Base-by-base conservation (phyloP, 1,284 basidiomycete species). In the Fistulina hepatica region DNA sequence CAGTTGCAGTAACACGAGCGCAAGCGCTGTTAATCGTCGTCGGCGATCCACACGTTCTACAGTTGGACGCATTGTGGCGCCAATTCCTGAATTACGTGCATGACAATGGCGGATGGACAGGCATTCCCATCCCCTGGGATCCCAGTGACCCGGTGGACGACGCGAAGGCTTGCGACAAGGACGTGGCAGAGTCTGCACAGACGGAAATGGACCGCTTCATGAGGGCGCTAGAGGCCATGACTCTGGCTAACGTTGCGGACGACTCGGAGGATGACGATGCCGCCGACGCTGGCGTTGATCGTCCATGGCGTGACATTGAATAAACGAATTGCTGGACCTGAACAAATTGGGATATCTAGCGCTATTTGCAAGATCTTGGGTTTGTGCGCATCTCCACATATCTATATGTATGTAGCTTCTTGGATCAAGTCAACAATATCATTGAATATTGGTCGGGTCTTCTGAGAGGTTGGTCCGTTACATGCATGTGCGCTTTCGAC, bases 1-100 rank as follows among this genome's bases (percentile, higher is more conserved):
- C 44, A 76, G 73, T 76, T 13, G 69, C 73, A 1, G 58, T 77
- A 5, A 76, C 73, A 1, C 65, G 73, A 19, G 72, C 73, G 0
- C 63, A 73, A 49, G 69, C 73, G 0, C 60, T 76, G 1, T 58
- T 76, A 11, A 66, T 74, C 45, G 58, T 76, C 21, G 55, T 76
- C 30, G 73, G 73, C 3, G 67, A 76, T 49, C 67, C 73, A 1
- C 51, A 56, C 7, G 57, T 71, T 17, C 61, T 72, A 2, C 67
- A 66, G 5, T 57, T 71, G 2, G 66, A 70, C 44, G 63, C 61
- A 0, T 53, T 74, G 6, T 75, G 73, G 73, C 60, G 71, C 4
- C 48, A 51, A 0, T 75, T 73, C 58, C 54, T 76, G 38, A 71
- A 70, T 44, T 73, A 64, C 44, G 55, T 73, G 11, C 51, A 70